phyloP scores from a whole-genome alignment of 768 basidiomycete genomes.

The Leccinum incarnatum region DNA sequence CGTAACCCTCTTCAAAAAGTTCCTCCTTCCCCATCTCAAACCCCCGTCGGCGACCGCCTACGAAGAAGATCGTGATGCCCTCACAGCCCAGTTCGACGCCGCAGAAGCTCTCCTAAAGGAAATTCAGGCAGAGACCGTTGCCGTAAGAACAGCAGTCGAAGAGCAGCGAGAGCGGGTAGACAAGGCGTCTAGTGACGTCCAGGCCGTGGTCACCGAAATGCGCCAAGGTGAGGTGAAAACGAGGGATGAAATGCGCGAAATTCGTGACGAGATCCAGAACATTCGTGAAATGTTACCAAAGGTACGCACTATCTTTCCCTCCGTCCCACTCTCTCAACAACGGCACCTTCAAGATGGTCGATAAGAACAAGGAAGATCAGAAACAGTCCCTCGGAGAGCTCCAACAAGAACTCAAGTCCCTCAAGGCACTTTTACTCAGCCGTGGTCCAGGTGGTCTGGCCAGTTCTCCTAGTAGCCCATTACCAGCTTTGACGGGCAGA shows the following conservation, averaged over 20 bases:
- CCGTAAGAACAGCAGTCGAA: slow-evolving; percentile 70
- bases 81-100: slow-evolving; percentile 87
- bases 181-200: slow-evolving; percentile 68
- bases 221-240: slow-evolving; percentile 74
- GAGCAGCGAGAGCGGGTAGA: slow-evolving; percentile 74
- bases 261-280: slow-evolving; percentile 86
- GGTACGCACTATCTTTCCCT: slow-evolving; percentile 42
- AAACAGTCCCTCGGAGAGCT: slow-evolving; percentile 80
- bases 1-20: slow-evolving; percentile 84
- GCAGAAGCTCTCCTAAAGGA: slow-evolving; percentile 79
- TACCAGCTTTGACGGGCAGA: slow-evolving; percentile 49
- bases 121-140: slow-evolving; percentile 72
- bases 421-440: slow-evolving; percentile 85
- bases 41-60: slow-evolving; percentile 89
- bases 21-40: slow-evolving; percentile 83
- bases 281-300: slow-evolving; percentile 92
- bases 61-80: slow-evolving; percentile 79
- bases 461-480: slow-evolving; percentile 49
- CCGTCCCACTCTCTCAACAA: not conserved
- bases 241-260: slow-evolving; percentile 85
- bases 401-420: slow-evolving; percentile 90
- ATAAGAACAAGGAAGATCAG: slow-evolving; percentile 87
- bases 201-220: slow-evolving; percentile 70
- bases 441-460: slow-evolving; percentile 53
- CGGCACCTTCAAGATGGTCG: slow-evolving; percentile 69